These are phyloP conservation scores for Oryza coarctata DNA, from an alignment of 176 grass and related monocot genomes.

Conservation along the genomic window DNA sequence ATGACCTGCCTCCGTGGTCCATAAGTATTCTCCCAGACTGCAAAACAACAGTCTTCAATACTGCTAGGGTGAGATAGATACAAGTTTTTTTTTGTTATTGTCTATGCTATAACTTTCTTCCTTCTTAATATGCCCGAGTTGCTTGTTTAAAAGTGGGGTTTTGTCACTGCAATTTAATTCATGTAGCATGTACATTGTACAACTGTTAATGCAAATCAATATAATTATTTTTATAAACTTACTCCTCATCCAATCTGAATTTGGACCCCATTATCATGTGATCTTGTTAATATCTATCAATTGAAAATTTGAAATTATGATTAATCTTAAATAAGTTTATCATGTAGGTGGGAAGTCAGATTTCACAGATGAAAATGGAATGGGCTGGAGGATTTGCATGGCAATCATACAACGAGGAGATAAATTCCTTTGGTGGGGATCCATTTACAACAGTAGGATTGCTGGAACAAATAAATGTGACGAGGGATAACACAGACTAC, in stretches of 20 bases:
- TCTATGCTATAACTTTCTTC: background rate
- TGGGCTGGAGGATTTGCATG: constrained; percentile 73
- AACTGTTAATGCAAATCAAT: background rate
- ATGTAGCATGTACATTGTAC: background rate
- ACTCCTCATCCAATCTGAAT: background rate
- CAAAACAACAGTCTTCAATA: constrained; percentile 92
- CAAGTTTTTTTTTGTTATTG: background rate
- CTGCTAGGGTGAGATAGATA: constrained; percentile 67
- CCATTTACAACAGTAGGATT: constrained; percentile 71
- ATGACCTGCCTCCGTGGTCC: constrained; percentile 93
- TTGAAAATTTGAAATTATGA: background rate
- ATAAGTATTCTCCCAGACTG: constrained; percentile 96
- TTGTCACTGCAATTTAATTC: constrained; percentile 15
- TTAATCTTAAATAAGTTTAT: constrained; percentile 6
- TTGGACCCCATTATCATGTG: background rate
- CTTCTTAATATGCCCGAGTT: constrained; percentile 6
- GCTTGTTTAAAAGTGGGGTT: constrained; percentile 17
- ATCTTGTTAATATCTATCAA: background rate
- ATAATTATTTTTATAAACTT: background rate
- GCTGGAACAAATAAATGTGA: constrained; percentile 93
- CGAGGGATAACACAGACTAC: constrained; percentile 93
- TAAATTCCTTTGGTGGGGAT: constrained; percentile 61
- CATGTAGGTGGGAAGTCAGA: constrained; percentile 79
- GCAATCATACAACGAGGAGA: constrained; percentile 83
- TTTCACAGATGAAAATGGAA: constrained; percentile 86